phyloP scores from a whole-genome alignment of 2,329 filamentous ascomycete species.

The Graphilbum sp. region DNA sequence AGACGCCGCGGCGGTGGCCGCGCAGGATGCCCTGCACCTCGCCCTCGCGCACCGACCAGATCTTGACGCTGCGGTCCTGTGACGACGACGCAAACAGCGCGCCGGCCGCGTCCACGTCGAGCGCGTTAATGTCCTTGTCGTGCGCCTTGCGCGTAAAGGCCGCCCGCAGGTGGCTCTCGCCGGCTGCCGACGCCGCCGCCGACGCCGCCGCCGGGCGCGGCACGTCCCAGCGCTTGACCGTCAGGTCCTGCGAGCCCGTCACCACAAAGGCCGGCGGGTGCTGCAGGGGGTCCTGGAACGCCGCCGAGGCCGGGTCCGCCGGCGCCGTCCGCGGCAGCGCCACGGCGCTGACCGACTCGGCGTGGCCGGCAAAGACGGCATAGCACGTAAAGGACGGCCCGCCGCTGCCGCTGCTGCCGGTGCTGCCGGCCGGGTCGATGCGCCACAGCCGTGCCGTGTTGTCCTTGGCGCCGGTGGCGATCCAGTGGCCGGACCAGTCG shows the following conservation, averaged over 20 bases:
- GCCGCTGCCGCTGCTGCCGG: too few relatives aligned
- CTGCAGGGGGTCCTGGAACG: slow-evolving; percentile 55
- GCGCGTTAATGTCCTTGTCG: slow-evolving; percentile 96
- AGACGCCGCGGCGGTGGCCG: slow-evolving; percentile 88
- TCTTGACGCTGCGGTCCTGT: slow-evolving; percentile 92
- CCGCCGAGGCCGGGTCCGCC: slow-evolving; percentile 44
- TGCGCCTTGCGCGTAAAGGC: slow-evolving; percentile 87
- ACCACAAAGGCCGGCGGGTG: slow-evolving; percentile 73
- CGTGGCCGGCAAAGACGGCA: slow-evolving; percentile 64
- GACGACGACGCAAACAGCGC: slow-evolving; percentile 90
- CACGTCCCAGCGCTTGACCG: slow-evolving; percentile 87
- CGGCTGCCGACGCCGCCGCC: slow-evolving; percentile 16
- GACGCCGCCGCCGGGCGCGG: slow-evolving; percentile 30
- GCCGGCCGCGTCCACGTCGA: slow-evolving; percentile 60
- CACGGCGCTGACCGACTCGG: slow-evolving; percentile 84
- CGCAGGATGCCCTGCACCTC: slow-evolving; percentile 82
- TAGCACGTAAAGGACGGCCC: too few relatives aligned
- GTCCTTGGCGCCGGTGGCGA: slow-evolving; percentile 91
- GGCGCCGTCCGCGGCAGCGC: slow-evolving; percentile 60
- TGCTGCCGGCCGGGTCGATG: slow-evolving; percentile 30
- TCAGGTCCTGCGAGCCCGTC: slow-evolving; percentile 90
- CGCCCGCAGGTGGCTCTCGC: slow-evolving; percentile 27
- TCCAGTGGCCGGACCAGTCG: slow-evolving; percentile 95
- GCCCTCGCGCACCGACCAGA: slow-evolving; percentile 82
- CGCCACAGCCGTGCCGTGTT: slow-evolving; percentile 88